phyloP scores from a whole-genome alignment of 2,329 filamentous ascomycete species.

The Dissoconium aciculare region DNA sequence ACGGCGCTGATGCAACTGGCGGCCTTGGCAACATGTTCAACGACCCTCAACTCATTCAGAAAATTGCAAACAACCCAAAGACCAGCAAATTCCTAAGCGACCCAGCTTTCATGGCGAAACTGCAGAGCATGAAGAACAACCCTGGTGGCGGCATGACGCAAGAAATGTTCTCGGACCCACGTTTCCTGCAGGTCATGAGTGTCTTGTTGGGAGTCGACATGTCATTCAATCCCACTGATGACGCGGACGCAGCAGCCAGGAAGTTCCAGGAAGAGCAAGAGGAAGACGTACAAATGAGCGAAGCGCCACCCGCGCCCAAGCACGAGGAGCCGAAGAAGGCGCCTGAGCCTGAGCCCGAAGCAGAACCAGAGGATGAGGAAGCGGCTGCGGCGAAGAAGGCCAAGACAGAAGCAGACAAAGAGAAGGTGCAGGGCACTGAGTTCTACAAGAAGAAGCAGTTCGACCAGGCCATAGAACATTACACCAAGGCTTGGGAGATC shows the following conservation, averaged over 20 bases:
- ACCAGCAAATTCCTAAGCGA: conserved; percentile 70
- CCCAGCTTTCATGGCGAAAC: conserved; percentile 74
- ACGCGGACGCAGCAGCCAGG: conserved; percentile 25
- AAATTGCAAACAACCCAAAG: conserved; percentile 89
- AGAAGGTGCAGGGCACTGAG: conserved; percentile 87
- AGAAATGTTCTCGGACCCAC: conserved; percentile 65
- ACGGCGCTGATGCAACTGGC: conserved; percentile 51
- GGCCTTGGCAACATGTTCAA: conserved; percentile 88
- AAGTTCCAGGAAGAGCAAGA: conserved; percentile 54
- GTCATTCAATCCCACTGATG: conserved; percentile 46
- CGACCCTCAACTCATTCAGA: conserved; percentile 77
- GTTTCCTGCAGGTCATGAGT: conserved; percentile 86
- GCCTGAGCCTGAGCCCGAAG: conserved; percentile 49
- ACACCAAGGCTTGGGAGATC: conserved; percentile 84
- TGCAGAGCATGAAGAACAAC: conserved; percentile 68
- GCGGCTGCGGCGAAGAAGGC: conserved; percentile 70
- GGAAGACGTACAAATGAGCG: conserved; percentile 62
- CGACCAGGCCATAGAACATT: conserved; percentile 85
- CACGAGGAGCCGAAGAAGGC: conserved; percentile 39
- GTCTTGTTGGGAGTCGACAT: conserved; percentile 91
- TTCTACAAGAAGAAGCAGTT: conserved; percentile 98
- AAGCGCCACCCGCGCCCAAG: conserved; percentile 43
- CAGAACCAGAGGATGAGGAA: conserved; percentile 66
- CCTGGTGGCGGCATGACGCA: conserved; percentile 56
- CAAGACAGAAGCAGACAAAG: conserved; percentile 81